Percentiles rank a stretch among this genome's conserved stretches.
These are phyloP conservation scores for Dendrobium nobile DNA, from an alignment of 106 monocot genomes.

Conservation along the genomic window DNA sequence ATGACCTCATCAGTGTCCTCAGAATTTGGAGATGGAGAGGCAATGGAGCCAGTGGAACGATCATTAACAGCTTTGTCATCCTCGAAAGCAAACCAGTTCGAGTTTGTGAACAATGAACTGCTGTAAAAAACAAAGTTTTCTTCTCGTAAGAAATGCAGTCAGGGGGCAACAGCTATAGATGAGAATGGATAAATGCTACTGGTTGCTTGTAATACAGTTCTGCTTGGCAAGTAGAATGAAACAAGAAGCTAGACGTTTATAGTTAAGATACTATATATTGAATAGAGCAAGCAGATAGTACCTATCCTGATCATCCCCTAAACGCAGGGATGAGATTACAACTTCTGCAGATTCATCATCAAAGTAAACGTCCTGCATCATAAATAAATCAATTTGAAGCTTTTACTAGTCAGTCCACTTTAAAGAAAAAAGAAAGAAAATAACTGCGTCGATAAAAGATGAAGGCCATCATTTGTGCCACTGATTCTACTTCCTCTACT, in stretches of 20 bases:
- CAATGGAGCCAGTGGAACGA: neutral
- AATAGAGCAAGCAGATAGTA: neutral
- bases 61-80: constrained; percentile 28
- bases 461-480: too few species aligned
- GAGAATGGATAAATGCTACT: neutral
- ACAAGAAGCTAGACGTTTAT: neutral
- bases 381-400: neutral
- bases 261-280: neutral
- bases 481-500: too few species aligned
- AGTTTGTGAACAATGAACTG: constrained; percentile 68
- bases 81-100: constrained; percentile 81
- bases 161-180: neutral
- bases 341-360: constrained; percentile 77
- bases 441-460: too few species aligned
- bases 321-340: constrained; percentile 67
- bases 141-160: neutral
- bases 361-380: constrained; percentile 71
- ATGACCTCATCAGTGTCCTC: constrained; percentile 6
- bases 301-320: constrained; percentile 61
- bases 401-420: neutral
- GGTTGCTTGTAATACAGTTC: neutral
- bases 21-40: constrained; percentile 1
- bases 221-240: neutral
- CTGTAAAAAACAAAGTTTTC: constrained; percentile 1
- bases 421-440: neutral